phyloP scores from a whole-genome alignment of 768 basidiomycete species.

The Suillus tomentosus region DNA sequence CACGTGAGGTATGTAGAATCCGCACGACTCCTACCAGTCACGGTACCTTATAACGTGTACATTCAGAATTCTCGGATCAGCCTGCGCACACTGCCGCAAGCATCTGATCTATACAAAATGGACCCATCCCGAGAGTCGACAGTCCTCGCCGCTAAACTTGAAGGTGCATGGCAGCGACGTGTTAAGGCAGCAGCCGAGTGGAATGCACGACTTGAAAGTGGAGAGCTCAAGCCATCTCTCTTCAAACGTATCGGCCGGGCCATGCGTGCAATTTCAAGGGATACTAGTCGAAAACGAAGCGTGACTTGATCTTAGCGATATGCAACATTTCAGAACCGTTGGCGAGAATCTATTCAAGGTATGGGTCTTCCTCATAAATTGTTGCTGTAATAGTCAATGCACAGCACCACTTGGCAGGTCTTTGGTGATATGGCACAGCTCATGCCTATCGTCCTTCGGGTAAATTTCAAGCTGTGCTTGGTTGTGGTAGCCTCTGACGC shows the following conservation, averaged over 20 bases:
- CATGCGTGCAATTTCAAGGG: constrained; percentile 22
- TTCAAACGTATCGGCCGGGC: constrained; percentile 44
- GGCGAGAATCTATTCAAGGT: constrained; percentile 50
- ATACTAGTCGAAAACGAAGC: constrained; percentile 9
- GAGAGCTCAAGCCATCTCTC: constrained; percentile 44
- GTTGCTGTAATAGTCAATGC: too few species aligned
- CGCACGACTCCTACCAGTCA: too few species aligned
- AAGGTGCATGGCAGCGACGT: constrained; percentile 55
- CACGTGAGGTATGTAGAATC: too few species aligned
- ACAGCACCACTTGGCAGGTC: too few species aligned
- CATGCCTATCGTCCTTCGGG: too few species aligned
- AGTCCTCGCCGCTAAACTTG: constrained; percentile 51
- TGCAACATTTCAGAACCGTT: constrained; percentile 38
- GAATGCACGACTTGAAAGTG: too few species aligned
- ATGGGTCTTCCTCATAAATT: too few species aligned
- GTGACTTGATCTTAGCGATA: constrained; percentile 29
- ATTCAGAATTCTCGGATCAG: constrained; percentile 58
- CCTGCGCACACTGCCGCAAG: constrained; percentile 71
- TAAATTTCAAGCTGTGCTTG: too few species aligned
- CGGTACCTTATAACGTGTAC: background rate
- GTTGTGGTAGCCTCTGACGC: too few species aligned
- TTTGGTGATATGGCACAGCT: too few species aligned
- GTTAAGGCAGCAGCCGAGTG: constrained; percentile 46
- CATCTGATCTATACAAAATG: constrained; percentile 74
- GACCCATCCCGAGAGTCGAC: constrained; percentile 52